These are phyloP conservation scores for Dictyostelium discoideum DNA, from an alignment of 78 protist species.

Conservation along the genomic window DNA sequence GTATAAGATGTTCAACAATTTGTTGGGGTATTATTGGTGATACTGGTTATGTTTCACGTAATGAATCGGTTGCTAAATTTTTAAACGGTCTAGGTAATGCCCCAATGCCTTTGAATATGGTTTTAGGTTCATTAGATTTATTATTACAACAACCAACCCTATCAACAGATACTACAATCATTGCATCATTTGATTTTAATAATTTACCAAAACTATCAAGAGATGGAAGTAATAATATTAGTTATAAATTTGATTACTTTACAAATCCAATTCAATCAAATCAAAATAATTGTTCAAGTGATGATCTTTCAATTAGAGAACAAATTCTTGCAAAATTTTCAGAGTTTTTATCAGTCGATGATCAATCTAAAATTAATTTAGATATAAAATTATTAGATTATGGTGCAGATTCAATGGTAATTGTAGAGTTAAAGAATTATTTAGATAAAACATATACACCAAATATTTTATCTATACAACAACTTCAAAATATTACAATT, in stretches of 20 bases:
- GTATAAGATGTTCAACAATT: constrained; percentile 10
- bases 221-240: not conserved
- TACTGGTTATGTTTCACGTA: constrained; percentile 4
- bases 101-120: not conserved
- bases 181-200: not conserved
- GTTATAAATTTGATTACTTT: not conserved
- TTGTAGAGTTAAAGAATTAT: constrained; percentile 44
- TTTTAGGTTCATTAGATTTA: not conserved
- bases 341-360: not conserved
- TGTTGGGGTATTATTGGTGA: constrained; percentile 76
- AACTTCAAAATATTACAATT: constrained; percentile 22
- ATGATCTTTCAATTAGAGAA: not conserved
- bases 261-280: not conserved
- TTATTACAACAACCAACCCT: not conserved
- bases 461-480: constrained; percentile 14
- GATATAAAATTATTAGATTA: not conserved
- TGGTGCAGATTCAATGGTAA: constrained; percentile 31
- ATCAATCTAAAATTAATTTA: not conserved
- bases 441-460: constrained; percentile 32
- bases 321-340: not conserved
- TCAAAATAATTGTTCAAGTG: not conserved
- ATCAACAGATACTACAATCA: not conserved
- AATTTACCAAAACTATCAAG: not conserved
- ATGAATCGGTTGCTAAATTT: not conserved
- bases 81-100: not conserved